Percentiles rank a stretch among this genome's conserved stretches.
Conservation (phyloP, 176 grass and related monocot species). For the Eragrostis nindensis region DNA sequence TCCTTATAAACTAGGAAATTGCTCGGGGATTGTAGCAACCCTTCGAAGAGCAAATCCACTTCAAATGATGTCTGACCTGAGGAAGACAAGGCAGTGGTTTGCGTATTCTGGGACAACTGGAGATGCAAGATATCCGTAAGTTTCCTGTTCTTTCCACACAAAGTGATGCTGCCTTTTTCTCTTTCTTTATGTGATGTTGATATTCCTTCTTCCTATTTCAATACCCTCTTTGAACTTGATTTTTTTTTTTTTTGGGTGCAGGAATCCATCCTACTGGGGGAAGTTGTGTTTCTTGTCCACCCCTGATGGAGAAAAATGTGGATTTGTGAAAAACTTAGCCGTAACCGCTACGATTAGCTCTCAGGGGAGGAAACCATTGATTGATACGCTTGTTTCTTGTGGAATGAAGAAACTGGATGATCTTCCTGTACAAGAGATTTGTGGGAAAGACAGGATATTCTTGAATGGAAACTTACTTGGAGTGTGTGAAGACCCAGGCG, state of each 20-base stretch:
- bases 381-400: constrained; percentile 62
- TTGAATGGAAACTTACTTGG: constrained; percentile 81
- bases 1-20: constrained; percentile 59
- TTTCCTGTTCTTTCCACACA: constrained; percentile 19
- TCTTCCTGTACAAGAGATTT: constrained; percentile 42
- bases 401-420: constrained; percentile 79
- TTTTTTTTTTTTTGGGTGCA: too few species aligned
- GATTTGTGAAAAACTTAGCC: constrained; percentile 83
- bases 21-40: constrained; percentile 73
- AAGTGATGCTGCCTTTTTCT: not conserved
- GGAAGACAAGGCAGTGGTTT: constrained; percentile 76
- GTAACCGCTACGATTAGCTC: constrained; percentile 73
- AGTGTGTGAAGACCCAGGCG: constrained; percentile 45
- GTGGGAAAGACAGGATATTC: constrained; percentile 61
- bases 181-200: not conserved
- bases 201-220: constrained; percentile 11
- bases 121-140: constrained; percentile 93
- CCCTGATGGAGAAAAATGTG: constrained; percentile 80
- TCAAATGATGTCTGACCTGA: constrained; percentile 80
- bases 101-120: constrained; percentile 65
- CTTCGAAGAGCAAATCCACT: constrained; percentile 81
- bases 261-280: constrained; percentile 93
- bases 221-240: constrained; percentile 35
- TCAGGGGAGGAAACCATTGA: constrained; percentile 39
- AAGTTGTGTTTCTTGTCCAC: constrained; percentile 90